Percentiles rank a stretch among this genome's conserved stretches.
Evolutionary conservation across 805 yeast species (phyloP).

Genomic region (Candida nonsorbophila): DNA sequence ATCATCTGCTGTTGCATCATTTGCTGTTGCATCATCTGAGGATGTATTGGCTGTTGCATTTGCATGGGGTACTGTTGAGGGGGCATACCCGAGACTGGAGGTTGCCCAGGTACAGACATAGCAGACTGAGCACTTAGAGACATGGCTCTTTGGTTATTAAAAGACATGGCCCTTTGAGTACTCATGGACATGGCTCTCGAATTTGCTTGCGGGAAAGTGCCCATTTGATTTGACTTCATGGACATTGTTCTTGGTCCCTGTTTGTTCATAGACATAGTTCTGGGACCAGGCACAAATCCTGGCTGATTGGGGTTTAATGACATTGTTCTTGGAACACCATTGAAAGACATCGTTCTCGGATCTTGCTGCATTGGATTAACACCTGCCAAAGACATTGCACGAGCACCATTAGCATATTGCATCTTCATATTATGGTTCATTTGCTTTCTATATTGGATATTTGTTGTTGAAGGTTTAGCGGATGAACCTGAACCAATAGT

Average conservation of each 20-base stretch:
- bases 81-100: background rate
- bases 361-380: conserved; percentile 22
- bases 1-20: no score
- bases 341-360: conserved; percentile 29
- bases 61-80: conserved; percentile 1
- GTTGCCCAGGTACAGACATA: conserved; percentile 9
- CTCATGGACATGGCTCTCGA: conserved; percentile 3
- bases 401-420: conserved; percentile 42
- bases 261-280: conserved; percentile 16
- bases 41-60: conserved; percentile 1
- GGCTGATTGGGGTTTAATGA: conserved; percentile 28
- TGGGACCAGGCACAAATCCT: no score
- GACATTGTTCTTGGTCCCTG: conserved; percentile 13
- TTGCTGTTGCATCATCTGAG: no score
- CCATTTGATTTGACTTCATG: conserved; percentile 5
- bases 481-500: conserved; percentile 41
- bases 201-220: background rate
- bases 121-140: conserved; percentile 14
- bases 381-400: conserved; percentile 38
- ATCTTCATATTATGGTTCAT: conserved; percentile 63
- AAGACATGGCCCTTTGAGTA: conserved; percentile 14
- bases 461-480: conserved; percentile 30
- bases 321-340: conserved; percentile 36
- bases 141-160: conserved; percentile 20
- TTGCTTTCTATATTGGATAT: conserved; percentile 63